phyloP scores from a whole-genome alignment of 2,329 filamentous ascomycete genomes.

The Magnaporthiopsis rhizophila region DNA sequence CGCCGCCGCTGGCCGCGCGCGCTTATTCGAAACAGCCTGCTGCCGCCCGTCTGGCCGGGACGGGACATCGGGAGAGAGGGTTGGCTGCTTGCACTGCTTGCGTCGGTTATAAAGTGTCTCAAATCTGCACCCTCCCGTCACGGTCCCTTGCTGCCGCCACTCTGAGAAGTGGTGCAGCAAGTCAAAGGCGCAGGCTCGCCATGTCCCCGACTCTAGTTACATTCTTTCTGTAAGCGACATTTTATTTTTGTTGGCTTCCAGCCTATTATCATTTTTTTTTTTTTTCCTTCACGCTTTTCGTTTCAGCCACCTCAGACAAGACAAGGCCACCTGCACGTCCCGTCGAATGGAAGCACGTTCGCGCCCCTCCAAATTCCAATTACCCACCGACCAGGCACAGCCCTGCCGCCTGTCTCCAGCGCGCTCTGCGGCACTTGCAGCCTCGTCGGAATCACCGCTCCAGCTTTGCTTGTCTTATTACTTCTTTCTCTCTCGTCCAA shows the following conservation, averaged over 20 bases:
- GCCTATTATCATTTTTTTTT: background rate
- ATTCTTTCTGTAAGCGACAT: background rate
- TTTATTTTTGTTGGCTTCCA: background rate
- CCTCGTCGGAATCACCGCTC: background rate
- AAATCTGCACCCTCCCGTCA: background rate
- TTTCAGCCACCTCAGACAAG: no score
- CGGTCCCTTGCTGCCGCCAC: background rate
- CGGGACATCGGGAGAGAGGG: no score
- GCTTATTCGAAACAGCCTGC: conserved; percentile 8
- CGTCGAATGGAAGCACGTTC: no score
- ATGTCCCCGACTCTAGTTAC: background rate
- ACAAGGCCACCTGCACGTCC: no score
- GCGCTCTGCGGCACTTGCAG: background rate
- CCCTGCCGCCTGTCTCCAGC: background rate
- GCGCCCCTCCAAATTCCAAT: background rate
- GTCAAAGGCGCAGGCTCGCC: background rate
- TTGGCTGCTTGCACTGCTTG: no score
- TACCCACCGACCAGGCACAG: background rate
- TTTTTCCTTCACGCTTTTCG: no score
- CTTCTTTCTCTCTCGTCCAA: conserved; percentile 16
- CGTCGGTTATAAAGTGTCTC: background rate
- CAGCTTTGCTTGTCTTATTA: conserved; percentile 11
- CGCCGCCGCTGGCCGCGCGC: background rate
- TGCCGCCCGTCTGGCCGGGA: background rate
- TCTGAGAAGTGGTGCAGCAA: background rate